A percentile compares a stretch with the other conserved stretches of the same genome.
These are phyloP conservation scores for Tetrahymena thermophila DNA, from an alignment of 73 alveolate genomes.

Conservation along the genomic window DNA sequence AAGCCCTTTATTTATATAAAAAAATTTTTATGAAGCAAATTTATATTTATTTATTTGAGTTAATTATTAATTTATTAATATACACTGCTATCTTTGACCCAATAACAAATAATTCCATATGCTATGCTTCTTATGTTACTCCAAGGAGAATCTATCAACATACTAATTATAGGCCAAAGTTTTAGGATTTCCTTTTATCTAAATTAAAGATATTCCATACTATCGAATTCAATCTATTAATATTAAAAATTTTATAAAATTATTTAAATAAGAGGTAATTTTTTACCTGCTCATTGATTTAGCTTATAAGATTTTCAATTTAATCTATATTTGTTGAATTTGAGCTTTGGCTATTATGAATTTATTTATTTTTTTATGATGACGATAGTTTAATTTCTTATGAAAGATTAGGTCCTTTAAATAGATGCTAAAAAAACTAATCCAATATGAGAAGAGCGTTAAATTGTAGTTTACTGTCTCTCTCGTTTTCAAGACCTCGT, in stretches of 20 bases:
- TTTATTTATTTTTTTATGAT: not conserved
- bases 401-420: not conserved
- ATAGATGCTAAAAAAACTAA: not conserved
- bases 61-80: not conserved
- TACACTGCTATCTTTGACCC: not conserved
- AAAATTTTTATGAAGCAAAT: no score
- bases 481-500: not conserved
- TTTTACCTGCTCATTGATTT: not conserved
- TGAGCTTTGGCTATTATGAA: not conserved
- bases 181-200: conserved; percentile 52
- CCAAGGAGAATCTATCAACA: conserved; percentile 56
- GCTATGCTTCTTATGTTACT: conserved; percentile 59
- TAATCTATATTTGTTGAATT: not conserved
- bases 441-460: not conserved
- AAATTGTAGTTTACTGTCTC: not conserved
- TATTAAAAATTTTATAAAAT: not conserved
- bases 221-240: not conserved
- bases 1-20: not conserved
- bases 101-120: conserved; percentile 56
- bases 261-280: not conserved
- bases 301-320: not conserved
- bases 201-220: conserved; percentile 18
- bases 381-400: not conserved
- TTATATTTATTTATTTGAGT: no score
- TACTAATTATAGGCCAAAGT: conserved; percentile 51